Conservation (phyloP, 2,329 filamentous ascomycete species). For the Chaetomiaceae sp. region DNA sequence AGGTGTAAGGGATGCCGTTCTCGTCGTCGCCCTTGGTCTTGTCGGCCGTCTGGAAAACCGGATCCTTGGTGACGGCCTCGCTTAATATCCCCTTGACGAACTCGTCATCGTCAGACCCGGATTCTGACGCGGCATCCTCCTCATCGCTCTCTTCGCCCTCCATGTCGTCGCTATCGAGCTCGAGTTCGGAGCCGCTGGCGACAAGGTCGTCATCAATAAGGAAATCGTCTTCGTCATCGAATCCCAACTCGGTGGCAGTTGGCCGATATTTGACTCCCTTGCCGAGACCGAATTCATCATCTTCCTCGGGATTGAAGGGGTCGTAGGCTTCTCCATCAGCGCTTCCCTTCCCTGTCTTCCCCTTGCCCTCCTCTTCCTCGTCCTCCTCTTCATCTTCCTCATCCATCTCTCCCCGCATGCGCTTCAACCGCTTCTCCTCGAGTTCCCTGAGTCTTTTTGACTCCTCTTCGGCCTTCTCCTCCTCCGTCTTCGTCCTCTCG, state of each 20-base stretch:
- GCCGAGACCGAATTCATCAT: constrained; percentile 58
- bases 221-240: constrained; percentile 95
- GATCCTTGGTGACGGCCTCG: constrained; percentile 51
- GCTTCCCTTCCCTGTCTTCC: constrained; percentile 34
- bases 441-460: constrained; percentile 71
- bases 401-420: constrained; percentile 77
- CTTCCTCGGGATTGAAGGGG: constrained; percentile 39
- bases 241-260: constrained; percentile 60
- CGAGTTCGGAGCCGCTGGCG: constrained; percentile 71
- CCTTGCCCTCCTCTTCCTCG: constrained; percentile 35
- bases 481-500: constrained; percentile 84
- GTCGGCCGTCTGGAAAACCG: constrained; percentile 44
- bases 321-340: constrained; percentile 31
- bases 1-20: constrained; percentile 72
- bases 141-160: constrained; percentile 45
- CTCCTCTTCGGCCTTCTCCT: constrained; percentile 76
- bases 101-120: constrained; percentile 55
- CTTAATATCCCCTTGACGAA: constrained; percentile 66
- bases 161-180: constrained; percentile 50
- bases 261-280: constrained; percentile 53
- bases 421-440: constrained; percentile 73
- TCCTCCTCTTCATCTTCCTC: constrained; percentile 59
- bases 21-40: constrained; percentile 45
- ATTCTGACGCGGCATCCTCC: constrained; percentile 36
- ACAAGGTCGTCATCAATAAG: constrained; percentile 84